These are phyloP conservation scores for Tetracentron sinense DNA, from an alignment of 164 flowering plant genomes.

Conservation along the genomic window DNA sequence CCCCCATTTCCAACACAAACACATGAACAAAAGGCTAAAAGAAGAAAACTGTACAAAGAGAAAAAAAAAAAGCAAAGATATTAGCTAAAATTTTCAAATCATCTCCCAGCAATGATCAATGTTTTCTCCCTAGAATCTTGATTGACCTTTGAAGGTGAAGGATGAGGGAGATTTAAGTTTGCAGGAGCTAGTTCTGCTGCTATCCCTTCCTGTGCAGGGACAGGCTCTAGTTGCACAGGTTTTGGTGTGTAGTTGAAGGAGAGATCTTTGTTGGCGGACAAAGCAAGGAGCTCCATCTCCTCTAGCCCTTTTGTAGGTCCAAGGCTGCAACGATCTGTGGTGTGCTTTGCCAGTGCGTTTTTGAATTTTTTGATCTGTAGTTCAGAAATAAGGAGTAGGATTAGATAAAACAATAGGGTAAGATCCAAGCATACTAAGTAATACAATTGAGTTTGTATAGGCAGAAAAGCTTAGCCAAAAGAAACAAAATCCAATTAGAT, in stretches of 20 bases:
- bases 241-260: slow-evolving; percentile 50
- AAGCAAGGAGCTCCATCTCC: slow-evolving; percentile 69
- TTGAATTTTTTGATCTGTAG: slow-evolving; percentile 76
- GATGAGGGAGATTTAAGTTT: slow-evolving; percentile 16
- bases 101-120: slow-evolving; percentile 29
- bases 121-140: slow-evolving; percentile 22
- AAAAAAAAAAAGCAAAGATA: background rate
- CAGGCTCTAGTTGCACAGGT: slow-evolving; percentile 23
- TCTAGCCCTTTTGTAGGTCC: slow-evolving; percentile 73
- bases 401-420: background rate
- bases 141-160: slow-evolving; percentile 16
- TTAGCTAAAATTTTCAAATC: slow-evolving; percentile 5
- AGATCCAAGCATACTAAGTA: background rate
- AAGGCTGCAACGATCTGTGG: slow-evolving; percentile 59
- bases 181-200: slow-evolving; percentile 9
- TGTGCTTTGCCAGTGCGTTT: slow-evolving; percentile 73
- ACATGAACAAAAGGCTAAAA: background rate
- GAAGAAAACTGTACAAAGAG: slow-evolving; percentile 14
- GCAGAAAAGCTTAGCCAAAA: too few relatives aligned
- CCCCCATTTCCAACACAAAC: background rate
- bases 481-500: too few relatives aligned
- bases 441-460: too few relatives aligned
- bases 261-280: slow-evolving; percentile 70
- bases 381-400: too few relatives aligned
- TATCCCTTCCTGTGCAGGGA: slow-evolving; percentile 18